Evolutionary conservation across 2,329 filamentous ascomycete genomes (phyloP).

Genomic region (Diplodia intermedia): DNA sequence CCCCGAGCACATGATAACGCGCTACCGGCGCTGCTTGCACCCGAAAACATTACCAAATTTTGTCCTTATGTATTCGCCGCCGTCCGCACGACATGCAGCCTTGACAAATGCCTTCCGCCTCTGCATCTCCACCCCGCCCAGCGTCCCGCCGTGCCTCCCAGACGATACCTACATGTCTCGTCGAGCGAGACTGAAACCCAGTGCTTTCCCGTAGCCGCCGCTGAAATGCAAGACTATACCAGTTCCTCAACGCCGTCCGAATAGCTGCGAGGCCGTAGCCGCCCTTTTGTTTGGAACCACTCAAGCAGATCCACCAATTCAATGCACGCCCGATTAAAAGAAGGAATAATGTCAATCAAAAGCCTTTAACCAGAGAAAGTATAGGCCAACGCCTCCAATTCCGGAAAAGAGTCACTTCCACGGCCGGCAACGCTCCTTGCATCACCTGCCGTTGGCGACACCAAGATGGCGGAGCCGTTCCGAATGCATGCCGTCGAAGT

Average conservation of each 20-base stretch:
- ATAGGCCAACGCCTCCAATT: conserved; percentile 1
- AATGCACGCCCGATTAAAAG: conserved; percentile 24
- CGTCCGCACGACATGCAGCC: conserved; percentile 6
- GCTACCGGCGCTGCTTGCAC: conserved; percentile 3
- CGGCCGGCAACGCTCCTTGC: not conserved
- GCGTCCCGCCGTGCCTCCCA: not conserved
- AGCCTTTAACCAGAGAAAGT: not conserved
- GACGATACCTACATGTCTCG: conserved; percentile 1
- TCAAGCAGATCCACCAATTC: conserved; percentile 10
- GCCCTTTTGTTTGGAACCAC: conserved; percentile 13
- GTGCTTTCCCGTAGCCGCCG: conserved; percentile 19
- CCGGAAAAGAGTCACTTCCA: not conserved
- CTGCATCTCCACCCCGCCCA: conserved; percentile 3
- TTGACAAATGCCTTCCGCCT: conserved; percentile 20
- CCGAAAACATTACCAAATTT: conserved; percentile 31
- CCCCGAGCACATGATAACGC: conserved; percentile 19
- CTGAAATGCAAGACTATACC: conserved; percentile 23
- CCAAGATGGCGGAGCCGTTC: conserved; percentile 43
- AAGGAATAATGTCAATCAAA: conserved; percentile 6
- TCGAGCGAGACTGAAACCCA: not conserved
- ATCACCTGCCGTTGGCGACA: conserved; percentile 28
- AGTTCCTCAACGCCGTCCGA: conserved; percentile 18
- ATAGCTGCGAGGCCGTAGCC: conserved; percentile 22
- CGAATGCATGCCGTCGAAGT: conserved; percentile 46
- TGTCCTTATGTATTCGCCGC: conserved; percentile 16